Evolutionary conservation across 1,284 basidiomycete genomes (phyloP), one percentile per base, ranked within the genome.

Genomic region (Sphaerobolus stellatus): DNA sequence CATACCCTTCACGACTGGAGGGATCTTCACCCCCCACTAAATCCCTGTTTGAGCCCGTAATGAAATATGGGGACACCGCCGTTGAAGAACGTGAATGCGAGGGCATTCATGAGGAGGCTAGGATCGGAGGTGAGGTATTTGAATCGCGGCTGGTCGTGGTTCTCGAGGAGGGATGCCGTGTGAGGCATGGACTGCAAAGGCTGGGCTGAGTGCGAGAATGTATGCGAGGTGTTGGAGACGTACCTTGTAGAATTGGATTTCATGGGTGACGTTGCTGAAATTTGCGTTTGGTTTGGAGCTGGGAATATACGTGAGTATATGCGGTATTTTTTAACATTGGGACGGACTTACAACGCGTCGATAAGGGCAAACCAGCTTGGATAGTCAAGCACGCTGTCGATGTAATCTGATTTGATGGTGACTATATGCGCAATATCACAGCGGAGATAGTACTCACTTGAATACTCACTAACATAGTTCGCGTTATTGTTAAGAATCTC

Each of bases 1-100:
- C 78, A 66, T 59, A 82, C 81, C 84, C 79, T 68, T 86, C 84
- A 48, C 83, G 84, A 61, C 84, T 86, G 18, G 60, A 63, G 71
- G 62, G 80, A 65, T 84, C 68, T 30, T 20, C 43, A 20, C n/a
- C 24, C 34, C 24, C 48, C 14, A 22, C n/a, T 16, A 22, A 36
- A 50, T 2, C 48, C 48, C 20, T 50, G 48, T n/a, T 50, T 36
- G 18, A 36, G 48, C 33, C 81, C 81, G 58, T 79, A 78, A 63
- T 83, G 83, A 7, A 81, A 62, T 54, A 83, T 77, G 0, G 82
- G 82, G 52, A 82, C 77, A 24, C 80, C 81, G 54, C 75, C 75
- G 47, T 67, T 69, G 51, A 74, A 62, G 59, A 76, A 75, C 3
- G 72, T 65, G 49, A 67, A 76, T 2, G 72, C 67, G 36, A 71